Conservation (phyloP, 169 alveolate genomes). For the Plasmodium inui region DNA sequence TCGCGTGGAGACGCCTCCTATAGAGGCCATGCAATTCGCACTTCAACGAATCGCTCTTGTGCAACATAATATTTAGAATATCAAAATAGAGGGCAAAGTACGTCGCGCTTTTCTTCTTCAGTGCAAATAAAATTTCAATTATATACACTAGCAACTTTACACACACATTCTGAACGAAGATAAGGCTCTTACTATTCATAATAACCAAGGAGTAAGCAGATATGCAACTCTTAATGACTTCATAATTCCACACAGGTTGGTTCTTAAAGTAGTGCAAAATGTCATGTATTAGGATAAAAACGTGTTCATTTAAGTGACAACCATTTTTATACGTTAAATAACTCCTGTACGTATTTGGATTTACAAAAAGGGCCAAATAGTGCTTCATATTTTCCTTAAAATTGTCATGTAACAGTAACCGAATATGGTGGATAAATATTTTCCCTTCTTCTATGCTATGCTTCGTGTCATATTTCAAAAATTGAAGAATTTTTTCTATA, state of each 20-base stretch:
- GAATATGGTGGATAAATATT: slow-evolving; percentile 31
- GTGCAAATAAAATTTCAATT: slow-evolving; percentile 27
- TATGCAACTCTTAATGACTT: slow-evolving; percentile 34
- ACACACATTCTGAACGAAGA: slow-evolving; percentile 68
- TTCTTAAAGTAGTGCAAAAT: slow-evolving; percentile 51
- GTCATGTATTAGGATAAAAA: slow-evolving; percentile 51
- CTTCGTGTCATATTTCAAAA: slow-evolving; percentile 48
- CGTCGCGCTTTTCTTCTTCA: slow-evolving; percentile 10
- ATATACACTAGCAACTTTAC: slow-evolving; percentile 25
- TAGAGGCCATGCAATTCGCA: slow-evolving; percentile 30
- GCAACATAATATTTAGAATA: slow-evolving; percentile 42
- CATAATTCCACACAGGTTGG: slow-evolving; percentile 62
- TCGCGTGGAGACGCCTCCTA: not conserved
- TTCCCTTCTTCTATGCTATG: slow-evolving; percentile 24
- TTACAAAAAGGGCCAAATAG: slow-evolving; percentile 25
- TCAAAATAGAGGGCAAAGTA: slow-evolving; percentile 48
- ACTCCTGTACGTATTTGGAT: slow-evolving; percentile 28
- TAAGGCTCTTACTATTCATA: slow-evolving; percentile 10
- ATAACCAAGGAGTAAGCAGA: slow-evolving; percentile 18
- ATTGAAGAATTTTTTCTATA: slow-evolving; percentile 33
- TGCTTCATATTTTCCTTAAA: slow-evolving; percentile 50
- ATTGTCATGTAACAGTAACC: slow-evolving; percentile 35
- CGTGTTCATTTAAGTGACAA: slow-evolving; percentile 2
- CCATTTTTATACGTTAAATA: slow-evolving; percentile 5
- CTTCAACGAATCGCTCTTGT: slow-evolving; percentile 53